phyloP scores from a whole-genome alignment of 2,329 filamentous ascomycete species.

The Didymella arachidicola region DNA sequence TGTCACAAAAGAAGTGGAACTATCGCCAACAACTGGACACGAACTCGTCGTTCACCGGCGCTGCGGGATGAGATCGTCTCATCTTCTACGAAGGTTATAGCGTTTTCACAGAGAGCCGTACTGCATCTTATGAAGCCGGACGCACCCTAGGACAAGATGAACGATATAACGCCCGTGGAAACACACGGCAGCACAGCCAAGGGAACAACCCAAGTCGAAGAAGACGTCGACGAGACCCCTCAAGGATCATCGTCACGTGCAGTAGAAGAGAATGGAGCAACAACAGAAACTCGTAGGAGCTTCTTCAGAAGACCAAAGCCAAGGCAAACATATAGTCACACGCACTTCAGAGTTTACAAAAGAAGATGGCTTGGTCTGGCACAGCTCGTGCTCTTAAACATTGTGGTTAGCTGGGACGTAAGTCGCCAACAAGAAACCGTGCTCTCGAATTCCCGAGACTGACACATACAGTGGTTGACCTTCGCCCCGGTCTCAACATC shows the following conservation, averaged over 20 bases:
- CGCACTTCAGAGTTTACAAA: conserved; percentile 70
- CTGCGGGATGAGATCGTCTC: neutral
- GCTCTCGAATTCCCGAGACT: neutral
- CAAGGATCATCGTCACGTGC: conserved; percentile 14
- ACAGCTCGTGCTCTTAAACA: conserved; percentile 86
- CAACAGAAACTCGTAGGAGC: neutral
- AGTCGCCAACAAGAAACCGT: conserved; percentile 53
- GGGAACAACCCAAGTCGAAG: conserved; percentile 1
- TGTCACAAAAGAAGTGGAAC: conserved; percentile 4
- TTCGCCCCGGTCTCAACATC: conserved; percentile 83
- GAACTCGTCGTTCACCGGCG: neutral
- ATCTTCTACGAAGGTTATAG: neutral
- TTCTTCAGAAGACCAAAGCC: conserved; percentile 4
- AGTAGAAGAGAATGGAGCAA: neutral
- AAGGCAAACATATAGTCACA: conserved; percentile 39
- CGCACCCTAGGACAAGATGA: conserved; percentile 5
- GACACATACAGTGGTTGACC: conserved; percentile 78
- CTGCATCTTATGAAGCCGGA: neutral
- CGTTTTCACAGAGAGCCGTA: no score
- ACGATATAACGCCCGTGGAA: conserved; percentile 10
- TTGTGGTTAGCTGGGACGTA: conserved; percentile 95
- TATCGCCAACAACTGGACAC: neutral
- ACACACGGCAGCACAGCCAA: conserved; percentile 11
- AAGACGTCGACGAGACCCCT: conserved; percentile 4
- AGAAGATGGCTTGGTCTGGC: conserved; percentile 86